Evolutionary conservation across 305 asterid genomes (phyloP).

Genomic region (Fraxinus nigra): DNA sequence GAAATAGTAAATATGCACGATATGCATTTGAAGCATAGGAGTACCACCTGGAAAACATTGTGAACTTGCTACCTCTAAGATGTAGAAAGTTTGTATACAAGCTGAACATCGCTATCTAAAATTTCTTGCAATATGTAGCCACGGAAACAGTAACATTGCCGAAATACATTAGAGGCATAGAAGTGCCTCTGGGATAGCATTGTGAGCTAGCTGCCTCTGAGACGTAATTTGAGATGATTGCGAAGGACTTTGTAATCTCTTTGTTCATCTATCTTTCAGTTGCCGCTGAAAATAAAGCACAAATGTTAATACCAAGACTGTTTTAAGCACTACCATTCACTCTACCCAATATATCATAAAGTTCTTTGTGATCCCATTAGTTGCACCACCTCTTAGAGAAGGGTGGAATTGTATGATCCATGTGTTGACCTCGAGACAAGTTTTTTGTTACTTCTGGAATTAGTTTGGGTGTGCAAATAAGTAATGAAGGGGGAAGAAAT

Average conservation of each 20-base stretch:
- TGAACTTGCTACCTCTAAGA: not conserved
- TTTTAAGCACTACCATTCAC: not conserved
- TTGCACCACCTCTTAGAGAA: not conserved
- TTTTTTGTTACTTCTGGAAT: not conserved
- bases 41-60: not conserved
- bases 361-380: not conserved
- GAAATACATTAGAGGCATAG: not conserved
- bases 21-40: not conserved
- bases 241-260: conserved; percentile 21
- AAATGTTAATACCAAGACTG: not conserved
- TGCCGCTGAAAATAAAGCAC: conserved; percentile 51
- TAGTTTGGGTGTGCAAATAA: not conserved
- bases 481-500: not conserved
- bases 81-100: not conserved
- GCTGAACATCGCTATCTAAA: not conserved
- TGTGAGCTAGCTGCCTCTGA: conserved; percentile 6
- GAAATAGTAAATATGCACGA: not conserved
- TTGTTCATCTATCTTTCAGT: conserved; percentile 64
- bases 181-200: not conserved
- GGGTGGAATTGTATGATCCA: conserved; percentile 7
- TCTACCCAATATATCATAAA: not conserved
- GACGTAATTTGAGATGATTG: conserved; percentile 8
- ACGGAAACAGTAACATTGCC: not conserved
- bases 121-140: not conserved
- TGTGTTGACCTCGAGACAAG: not conserved